Conservation (phyloP, 345 rosid genomes). For the Pseudoturritis turrita region DNA sequence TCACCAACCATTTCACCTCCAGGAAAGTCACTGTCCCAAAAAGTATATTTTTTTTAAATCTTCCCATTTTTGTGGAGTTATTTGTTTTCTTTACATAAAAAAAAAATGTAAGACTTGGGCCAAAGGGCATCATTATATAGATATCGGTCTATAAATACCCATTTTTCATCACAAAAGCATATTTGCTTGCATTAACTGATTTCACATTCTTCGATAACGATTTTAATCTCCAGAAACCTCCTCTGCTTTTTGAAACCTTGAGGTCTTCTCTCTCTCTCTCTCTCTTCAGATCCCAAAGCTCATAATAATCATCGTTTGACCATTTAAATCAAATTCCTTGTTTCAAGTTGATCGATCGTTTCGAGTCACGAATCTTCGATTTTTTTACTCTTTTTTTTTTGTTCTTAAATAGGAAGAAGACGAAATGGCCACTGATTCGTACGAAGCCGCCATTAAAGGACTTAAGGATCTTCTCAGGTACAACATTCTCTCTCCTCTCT, state of each 20-base stretch:
- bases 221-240: not conserved
- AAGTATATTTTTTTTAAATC: not conserved
- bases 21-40: not conserved
- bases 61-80: conserved; percentile 34
- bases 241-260: conserved; percentile 10
- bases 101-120: not conserved
- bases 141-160: conserved; percentile 17
- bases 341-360: not conserved
- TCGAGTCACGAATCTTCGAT: not conserved
- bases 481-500: not conserved
- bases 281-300: not conserved
- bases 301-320: not conserved
- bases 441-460: conserved; percentile 74
- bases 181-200: conserved; percentile 5
- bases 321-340: not conserved
- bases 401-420: conserved; percentile 15
- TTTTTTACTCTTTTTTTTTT: not conserved
- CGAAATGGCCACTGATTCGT: conserved; percentile 58
- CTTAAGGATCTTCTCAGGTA: conserved; percentile 85
- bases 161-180: not conserved
- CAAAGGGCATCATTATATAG: not conserved
- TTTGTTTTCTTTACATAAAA: no score
- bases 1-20: not conserved
- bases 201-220: conserved; percentile 17
- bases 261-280: not conserved